phyloP scores from a whole-genome alignment of 208 protist genomes.

The Crithidia fasciculata region DNA sequence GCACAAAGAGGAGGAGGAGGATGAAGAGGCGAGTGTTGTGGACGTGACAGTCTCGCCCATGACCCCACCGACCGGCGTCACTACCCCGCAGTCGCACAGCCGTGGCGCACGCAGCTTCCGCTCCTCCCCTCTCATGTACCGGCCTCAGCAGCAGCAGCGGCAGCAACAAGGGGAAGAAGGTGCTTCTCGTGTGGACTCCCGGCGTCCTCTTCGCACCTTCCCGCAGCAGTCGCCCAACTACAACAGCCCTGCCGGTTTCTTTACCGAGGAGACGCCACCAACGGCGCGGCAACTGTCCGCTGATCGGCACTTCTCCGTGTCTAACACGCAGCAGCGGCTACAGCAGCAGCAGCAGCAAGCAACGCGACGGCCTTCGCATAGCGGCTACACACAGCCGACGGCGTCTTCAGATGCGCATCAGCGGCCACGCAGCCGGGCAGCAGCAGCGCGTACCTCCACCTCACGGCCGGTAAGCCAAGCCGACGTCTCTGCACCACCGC shows the following conservation, averaged over 20 bases:
- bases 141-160: not conserved
- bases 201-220: not conserved
- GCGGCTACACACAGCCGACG: slow-evolving; percentile 21
- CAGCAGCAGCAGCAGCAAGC: not conserved
- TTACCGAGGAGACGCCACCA: not conserved
- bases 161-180: not conserved
- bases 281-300: slow-evolving; percentile 31
- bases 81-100: slow-evolving; percentile 17
- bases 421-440: not conserved
- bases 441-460: not conserved
- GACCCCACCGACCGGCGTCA: slow-evolving; percentile 15
- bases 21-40: slow-evolving; percentile 19
- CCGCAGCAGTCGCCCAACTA: not conserved
- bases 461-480: not conserved
- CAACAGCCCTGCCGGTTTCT: not conserved
- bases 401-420: slow-evolving; percentile 12
- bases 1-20: not conserved
- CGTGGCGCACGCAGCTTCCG: not conserved
- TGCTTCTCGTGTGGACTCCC: not conserved
- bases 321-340: not conserved
- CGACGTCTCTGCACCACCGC: not conserved
- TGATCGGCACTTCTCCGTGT: slow-evolving; percentile 23
- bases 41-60: slow-evolving; percentile 43
- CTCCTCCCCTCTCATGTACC: not conserved
- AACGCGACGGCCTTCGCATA: not conserved